phyloP scores from a whole-genome alignment of 1,284 basidiomycete species.

The Neolentinus lepideus region DNA sequence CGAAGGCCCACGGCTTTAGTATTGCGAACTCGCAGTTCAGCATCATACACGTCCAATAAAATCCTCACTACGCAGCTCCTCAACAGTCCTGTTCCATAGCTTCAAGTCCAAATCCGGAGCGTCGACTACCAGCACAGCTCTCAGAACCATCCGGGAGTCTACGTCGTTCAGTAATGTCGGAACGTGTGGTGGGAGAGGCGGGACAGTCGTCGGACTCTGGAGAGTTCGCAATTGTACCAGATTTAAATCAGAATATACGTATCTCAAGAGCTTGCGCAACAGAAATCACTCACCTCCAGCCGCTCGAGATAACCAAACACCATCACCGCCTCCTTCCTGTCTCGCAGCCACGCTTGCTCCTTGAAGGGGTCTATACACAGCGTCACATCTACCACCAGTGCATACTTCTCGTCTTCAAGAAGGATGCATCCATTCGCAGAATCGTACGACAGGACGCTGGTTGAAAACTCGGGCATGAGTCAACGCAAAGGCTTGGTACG shows the following conservation, averaged over 20 bases:
- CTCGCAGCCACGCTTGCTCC: constrained; percentile 35
- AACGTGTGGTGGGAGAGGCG: background rate
- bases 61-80: constrained; percentile 2
- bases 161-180: constrained; percentile 13
- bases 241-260: constrained; percentile 8
- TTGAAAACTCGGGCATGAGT: background rate
- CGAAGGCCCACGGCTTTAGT: no score
- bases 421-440: background rate
- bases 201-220: background rate
- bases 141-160: constrained; percentile 35
- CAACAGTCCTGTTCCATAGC: constrained; percentile 35
- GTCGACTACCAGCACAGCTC: constrained; percentile 40
- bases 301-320: constrained; percentile 50
- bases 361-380: background rate
- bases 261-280: background rate
- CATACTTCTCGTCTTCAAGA: background rate
- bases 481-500: background rate
- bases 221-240: no score
- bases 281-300: constrained; percentile 26
- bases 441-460: background rate
- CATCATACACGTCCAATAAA: no score
- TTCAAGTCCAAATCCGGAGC: constrained; percentile 36
- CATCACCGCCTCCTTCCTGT: constrained; percentile 41
- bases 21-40: no score
- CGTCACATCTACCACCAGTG: background rate